A percentile compares a stretch with the other conserved stretches of the same genome.
phyloP scores from a whole-genome alignment of 2,329 filamentous ascomycete species.

The Diaporthe nobilis region DNA sequence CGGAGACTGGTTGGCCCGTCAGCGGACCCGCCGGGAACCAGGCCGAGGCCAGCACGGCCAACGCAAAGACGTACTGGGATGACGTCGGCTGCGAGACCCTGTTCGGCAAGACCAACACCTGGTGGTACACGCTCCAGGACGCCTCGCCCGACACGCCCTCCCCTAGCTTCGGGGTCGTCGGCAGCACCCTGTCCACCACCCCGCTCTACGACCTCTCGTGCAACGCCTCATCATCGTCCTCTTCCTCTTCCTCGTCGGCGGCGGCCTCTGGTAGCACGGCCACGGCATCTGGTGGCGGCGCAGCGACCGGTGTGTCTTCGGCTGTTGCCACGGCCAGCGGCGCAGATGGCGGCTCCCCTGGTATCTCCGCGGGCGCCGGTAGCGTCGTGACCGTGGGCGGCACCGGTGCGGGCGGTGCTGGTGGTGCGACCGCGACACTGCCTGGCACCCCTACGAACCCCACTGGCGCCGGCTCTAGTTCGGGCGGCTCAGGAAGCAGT shows the following conservation, averaged over 20 bases:
- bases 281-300: neutral
- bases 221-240: slow-evolving; percentile 53
- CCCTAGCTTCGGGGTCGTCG: slow-evolving; percentile 81
- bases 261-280: neutral
- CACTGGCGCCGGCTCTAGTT: slow-evolving; percentile 24
- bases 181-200: slow-evolving; percentile 63
- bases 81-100: slow-evolving; percentile 77
- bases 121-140: slow-evolving; percentile 86
- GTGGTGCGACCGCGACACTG: slow-evolving; percentile 2
- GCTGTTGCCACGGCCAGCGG: slow-evolving; percentile 18
- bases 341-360: slow-evolving; percentile 33
- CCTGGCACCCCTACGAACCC: slow-evolving; percentile 21
- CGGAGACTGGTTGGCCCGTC: slow-evolving; percentile 42
- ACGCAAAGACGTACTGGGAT: slow-evolving; percentile 86
- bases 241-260: slow-evolving; percentile 35
- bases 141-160: slow-evolving; percentile 70
- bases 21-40: slow-evolving; percentile 36
- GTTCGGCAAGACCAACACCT: slow-evolving; percentile 76
- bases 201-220: slow-evolving; percentile 77
- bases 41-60: slow-evolving; percentile 51
- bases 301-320: slow-evolving; percentile 20
- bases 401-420: neutral
- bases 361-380: slow-evolving; percentile 37
- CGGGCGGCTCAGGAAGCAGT: slow-evolving; percentile 18
- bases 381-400: slow-evolving; percentile 16